phyloP scores from a whole-genome alignment of 257 asterid species.

The Jacaranda mimosifolia region DNA sequence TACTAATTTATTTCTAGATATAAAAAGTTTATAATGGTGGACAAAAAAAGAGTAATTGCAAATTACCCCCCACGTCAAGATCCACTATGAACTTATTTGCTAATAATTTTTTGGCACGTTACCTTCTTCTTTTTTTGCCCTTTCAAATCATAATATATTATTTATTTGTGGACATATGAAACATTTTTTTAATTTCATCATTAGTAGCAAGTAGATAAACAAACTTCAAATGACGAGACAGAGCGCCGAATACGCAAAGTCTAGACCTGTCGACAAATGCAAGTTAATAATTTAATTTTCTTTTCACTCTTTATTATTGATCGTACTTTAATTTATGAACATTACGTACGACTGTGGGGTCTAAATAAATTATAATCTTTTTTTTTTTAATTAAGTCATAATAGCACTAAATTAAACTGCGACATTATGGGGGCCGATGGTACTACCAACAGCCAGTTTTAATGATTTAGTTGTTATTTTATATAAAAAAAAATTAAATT shows the following conservation, averaged over 20 bases:
- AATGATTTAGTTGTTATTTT: neutral
- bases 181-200: neutral
- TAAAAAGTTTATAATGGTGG: too few relatives aligned
- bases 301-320: too few relatives aligned
- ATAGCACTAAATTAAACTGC: neutral
- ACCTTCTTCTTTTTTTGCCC: too few relatives aligned
- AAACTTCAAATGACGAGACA: neutral
- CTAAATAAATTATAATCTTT: neutral
- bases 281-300: too few relatives aligned
- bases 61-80: too few relatives aligned
- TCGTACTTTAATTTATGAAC: too few relatives aligned
- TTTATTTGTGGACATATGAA: too few relatives aligned
- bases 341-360: neutral
- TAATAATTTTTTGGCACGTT: neutral
- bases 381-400: neutral
- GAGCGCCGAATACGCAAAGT: conserved; percentile 2
- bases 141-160: neutral
- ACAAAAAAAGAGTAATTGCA: too few relatives aligned
- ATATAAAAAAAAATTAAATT: neutral
- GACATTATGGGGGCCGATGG: conserved; percentile 15
- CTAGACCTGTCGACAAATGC: neutral
- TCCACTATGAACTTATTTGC: neutral
- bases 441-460: neutral
- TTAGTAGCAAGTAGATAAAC: neutral
- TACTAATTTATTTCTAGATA: too few relatives aligned